phyloP scores from a whole-genome alignment of 2,329 filamentous ascomycete species.

The Zalaria sp. region DNA sequence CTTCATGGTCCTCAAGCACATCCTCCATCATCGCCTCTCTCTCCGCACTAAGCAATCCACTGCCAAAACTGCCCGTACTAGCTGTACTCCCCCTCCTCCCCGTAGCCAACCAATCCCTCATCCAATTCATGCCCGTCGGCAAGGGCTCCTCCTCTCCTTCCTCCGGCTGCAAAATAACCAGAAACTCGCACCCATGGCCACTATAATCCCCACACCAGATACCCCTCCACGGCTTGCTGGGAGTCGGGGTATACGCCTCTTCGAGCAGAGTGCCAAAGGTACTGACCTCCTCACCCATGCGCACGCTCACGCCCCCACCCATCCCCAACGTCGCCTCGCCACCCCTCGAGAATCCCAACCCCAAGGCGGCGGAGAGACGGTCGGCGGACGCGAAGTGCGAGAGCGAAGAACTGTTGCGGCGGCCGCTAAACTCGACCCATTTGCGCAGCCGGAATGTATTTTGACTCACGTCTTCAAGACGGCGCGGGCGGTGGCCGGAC shows the following conservation, averaged over 20 bases:
- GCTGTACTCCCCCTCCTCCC: constrained; percentile 8
- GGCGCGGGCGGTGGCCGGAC: constrained; percentile 34
- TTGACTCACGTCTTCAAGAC: constrained; percentile 48
- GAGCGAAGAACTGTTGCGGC: constrained; percentile 14
- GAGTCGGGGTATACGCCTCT: constrained; percentile 64
- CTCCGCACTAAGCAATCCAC: constrained; percentile 4
- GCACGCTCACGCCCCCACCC: constrained; percentile 18
- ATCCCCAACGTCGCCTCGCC: not conserved
- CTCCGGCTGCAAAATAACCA: constrained; percentile 66
- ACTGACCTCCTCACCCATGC: constrained; percentile 38
- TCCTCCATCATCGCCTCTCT: not conserved
- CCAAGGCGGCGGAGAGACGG: constrained; percentile 9
- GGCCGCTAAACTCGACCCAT: constrained; percentile 53
- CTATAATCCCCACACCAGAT: constrained; percentile 90
- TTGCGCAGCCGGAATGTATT: constrained; percentile 59
- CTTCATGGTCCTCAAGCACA: constrained; percentile 1
- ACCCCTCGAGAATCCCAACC: constrained; percentile 5
- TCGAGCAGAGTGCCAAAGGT: constrained; percentile 63
- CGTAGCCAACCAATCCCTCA: constrained; percentile 16
- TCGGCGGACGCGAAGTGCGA: constrained; percentile 12
- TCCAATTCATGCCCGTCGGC: constrained; percentile 20
- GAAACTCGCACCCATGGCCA: constrained; percentile 76
- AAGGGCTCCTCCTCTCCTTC: constrained; percentile 22
- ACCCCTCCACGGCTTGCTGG: constrained; percentile 68
- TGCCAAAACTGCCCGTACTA: constrained; percentile 7